These are phyloP conservation scores for Cryptomeria japonica DNA, from an alignment of 75 land plant species.

Conservation along the genomic window DNA sequence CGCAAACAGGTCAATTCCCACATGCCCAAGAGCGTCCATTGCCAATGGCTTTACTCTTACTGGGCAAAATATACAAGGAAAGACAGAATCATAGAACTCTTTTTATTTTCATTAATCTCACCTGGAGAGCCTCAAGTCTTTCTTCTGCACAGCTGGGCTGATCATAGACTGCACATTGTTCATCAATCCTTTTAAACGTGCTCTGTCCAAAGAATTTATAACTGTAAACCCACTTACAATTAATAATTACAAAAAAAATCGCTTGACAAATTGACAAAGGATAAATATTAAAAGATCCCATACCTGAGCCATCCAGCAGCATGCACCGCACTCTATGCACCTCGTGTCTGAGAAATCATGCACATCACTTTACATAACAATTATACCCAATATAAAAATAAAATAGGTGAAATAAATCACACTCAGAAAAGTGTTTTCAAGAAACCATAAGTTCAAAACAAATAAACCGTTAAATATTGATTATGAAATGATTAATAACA, in stretches of 20 bases:
- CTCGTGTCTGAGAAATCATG: constrained; percentile 46
- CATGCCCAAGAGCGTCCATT: neutral
- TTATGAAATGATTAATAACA: no score
- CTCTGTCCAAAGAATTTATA: constrained; percentile 21
- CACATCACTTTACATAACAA: neutral
- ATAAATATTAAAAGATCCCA: neutral
- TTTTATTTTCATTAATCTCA: constrained; percentile 2
- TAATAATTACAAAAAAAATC: neutral
- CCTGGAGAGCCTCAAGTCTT: constrained; percentile 63
- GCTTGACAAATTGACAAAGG: neutral
- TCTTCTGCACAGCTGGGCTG: constrained; percentile 66
- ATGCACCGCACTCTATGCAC: constrained; percentile 82
- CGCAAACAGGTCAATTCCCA: neutral
- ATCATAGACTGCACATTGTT: constrained; percentile 48
- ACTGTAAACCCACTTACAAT: neutral
- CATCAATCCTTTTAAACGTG: constrained; percentile 39
- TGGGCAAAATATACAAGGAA: neutral
- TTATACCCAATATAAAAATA: neutral
- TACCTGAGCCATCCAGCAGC: constrained; percentile 88
- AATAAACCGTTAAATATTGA: no score
- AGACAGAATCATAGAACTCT: neutral
- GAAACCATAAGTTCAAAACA: no score
- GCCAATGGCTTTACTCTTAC: neutral
- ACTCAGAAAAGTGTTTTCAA: no score
- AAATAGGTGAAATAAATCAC: no score